Evolutionary conservation across 1,284 basidiomycete genomes (phyloP).

Genomic region (Coriolopsis trogii): DNA sequence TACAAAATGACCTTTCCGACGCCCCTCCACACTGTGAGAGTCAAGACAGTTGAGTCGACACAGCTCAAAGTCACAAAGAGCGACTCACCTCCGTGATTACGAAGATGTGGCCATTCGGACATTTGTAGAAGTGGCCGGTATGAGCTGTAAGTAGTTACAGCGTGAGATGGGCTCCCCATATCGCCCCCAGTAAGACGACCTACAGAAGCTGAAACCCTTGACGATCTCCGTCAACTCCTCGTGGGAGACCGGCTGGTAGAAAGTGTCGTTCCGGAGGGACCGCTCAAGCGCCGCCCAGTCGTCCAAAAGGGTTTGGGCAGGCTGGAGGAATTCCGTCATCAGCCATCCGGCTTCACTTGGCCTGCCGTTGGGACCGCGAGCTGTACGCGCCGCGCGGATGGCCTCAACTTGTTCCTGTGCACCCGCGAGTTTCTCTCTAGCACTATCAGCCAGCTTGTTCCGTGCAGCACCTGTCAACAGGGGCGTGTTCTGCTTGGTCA

Average conservation of each 20-base stretch:
- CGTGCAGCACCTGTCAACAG: constrained; percentile 16
- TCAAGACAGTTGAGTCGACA: neutral
- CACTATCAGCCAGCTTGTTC: constrained; percentile 22
- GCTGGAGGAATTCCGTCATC: constrained; percentile 33
- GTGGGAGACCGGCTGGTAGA: constrained; percentile 47
- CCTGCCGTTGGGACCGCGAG: constrained; percentile 18
- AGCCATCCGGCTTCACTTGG: constrained; percentile 40
- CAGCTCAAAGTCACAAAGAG: neutral
- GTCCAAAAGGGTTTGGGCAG: constrained; percentile 36
- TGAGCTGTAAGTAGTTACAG: constrained; percentile 36
- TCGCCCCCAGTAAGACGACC: constrained; percentile 17
- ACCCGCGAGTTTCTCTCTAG: constrained; percentile 2
- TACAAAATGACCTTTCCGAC: constrained; percentile 45
- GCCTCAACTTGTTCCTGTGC: constrained; percentile 2
- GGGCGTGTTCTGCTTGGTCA: constrained; percentile 41
- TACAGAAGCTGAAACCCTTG: constrained; percentile 46
- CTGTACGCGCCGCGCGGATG: constrained; percentile 1
- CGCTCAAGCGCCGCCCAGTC: constrained; percentile 39
- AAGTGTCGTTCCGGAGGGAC: constrained; percentile 36
- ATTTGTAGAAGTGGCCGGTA: constrained; percentile 46
- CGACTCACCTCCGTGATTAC: constrained; percentile 30
- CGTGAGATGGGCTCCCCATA: constrained; percentile 1
- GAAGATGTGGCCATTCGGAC: constrained; percentile 30
- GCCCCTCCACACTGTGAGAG: constrained; percentile 55
- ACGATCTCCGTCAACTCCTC: constrained; percentile 53